Conservation (phyloP, 345 rosid species). For the Ricinus communis region DNA sequence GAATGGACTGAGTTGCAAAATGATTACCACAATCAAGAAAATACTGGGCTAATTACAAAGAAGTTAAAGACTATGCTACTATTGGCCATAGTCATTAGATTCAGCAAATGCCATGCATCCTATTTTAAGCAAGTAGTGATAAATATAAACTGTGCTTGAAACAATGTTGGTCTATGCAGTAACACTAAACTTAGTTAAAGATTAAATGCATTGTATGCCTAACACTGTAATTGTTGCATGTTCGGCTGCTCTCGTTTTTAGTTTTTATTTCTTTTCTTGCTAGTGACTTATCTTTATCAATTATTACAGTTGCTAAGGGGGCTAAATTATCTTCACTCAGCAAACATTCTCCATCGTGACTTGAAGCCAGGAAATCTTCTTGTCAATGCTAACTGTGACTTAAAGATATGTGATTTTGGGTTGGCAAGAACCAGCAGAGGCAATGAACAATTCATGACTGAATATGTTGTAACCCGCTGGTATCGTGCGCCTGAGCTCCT, state of each 20-base stretch:
- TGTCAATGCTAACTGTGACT: slow-evolving; percentile 75
- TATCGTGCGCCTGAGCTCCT: slow-evolving; percentile 45
- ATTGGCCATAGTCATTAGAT: not conserved
- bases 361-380: slow-evolving; percentile 91
- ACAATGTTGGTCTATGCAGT: not conserved
- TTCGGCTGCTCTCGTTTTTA: not conserved
- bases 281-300: slow-evolving; percentile 4
- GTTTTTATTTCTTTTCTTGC: not conserved
- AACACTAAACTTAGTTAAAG: not conserved
- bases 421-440: slow-evolving; percentile 76
- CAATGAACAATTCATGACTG: slow-evolving; percentile 37
- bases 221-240: not conserved
- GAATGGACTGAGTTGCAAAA: not conserved
- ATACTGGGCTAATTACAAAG: not conserved
- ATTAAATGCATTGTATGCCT: not conserved
- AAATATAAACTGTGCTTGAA: not conserved
- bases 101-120: no score
- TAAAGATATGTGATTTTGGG: slow-evolving; percentile 83
- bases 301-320: slow-evolving; percentile 66
- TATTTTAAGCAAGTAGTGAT: not conserved
- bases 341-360: slow-evolving; percentile 85
- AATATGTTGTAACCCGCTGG: slow-evolving; percentile 43
- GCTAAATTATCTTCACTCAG: slow-evolving; percentile 79
- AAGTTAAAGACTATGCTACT: not conserved
- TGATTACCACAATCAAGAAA: not conserved